Evolutionary conservation across 768 basidiomycete species (phyloP).

Genomic region (Termitomyces sp.): DNA sequence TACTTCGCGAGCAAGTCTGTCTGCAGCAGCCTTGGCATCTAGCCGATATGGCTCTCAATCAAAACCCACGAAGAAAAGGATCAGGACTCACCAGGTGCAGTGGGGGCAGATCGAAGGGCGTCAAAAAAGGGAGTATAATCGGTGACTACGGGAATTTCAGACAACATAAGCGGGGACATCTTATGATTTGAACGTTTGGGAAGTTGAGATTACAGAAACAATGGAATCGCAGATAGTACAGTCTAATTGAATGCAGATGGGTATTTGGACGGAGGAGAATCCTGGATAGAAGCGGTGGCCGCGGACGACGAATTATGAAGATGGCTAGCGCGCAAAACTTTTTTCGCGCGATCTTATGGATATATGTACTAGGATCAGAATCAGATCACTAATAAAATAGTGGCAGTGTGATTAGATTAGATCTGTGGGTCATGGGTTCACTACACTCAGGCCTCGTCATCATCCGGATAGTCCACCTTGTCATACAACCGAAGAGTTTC

Average conservation of each 20-base stretch:
- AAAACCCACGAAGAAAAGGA: background rate
- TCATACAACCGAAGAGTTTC: slow-evolving; percentile 80
- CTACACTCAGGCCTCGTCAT: slow-evolving; percentile 14
- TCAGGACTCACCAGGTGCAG: slow-evolving; percentile 46
- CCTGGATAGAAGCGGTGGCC: slow-evolving; percentile 3
- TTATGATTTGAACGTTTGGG: background rate
- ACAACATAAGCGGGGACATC: background rate
- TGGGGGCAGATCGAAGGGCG: slow-evolving; percentile 50
- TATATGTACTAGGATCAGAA: slow-evolving; percentile 1
- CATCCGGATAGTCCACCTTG: slow-evolving; percentile 74
- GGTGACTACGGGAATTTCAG: slow-evolving; percentile 9
- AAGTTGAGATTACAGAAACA: slow-evolving; percentile 13
- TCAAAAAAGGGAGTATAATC: slow-evolving; percentile 45
- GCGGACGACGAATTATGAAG: slow-evolving; percentile 2
- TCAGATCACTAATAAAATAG: background rate
- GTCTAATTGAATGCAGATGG: slow-evolving; percentile 5
- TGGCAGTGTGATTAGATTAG: slow-evolving; percentile 7
- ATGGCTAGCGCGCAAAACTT: slow-evolving; percentile 2
- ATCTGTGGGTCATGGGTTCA: no score
- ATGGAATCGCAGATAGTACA: slow-evolving; percentile 1
- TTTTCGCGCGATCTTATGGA: slow-evolving; percentile 5
- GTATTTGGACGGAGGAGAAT: slow-evolving; percentile 1
- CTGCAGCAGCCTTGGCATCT: slow-evolving; percentile 85
- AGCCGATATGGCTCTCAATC: slow-evolving; percentile 10
- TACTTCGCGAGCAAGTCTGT: slow-evolving; percentile 71